phyloP scores from a whole-genome alignment of 129 eudicot species.

The Chrysanthemum lavandulifolium region DNA sequence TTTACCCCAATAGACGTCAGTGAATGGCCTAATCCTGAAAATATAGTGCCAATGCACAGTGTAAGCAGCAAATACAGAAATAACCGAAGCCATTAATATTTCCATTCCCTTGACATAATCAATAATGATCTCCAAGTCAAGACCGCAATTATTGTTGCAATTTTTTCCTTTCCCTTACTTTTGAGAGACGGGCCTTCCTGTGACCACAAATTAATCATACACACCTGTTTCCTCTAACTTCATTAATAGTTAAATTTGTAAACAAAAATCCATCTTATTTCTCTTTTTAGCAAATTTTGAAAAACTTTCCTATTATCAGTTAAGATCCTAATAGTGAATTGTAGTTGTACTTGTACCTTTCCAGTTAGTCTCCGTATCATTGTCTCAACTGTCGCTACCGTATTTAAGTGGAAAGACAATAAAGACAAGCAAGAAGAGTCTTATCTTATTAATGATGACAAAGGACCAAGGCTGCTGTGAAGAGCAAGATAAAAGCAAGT shows the following conservation, averaged over 20 bases:
- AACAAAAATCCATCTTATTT: too few relatives aligned
- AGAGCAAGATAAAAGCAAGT: too few relatives aligned
- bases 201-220: slow-evolving; percentile 6
- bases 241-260: too few relatives aligned
- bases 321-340: too few relatives aligned
- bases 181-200: slow-evolving; percentile 87
- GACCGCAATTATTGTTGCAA: slow-evolving; percentile 52
- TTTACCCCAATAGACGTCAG: slow-evolving; percentile 76
- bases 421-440: too few relatives aligned
- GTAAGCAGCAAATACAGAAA: slow-evolving; percentile 73
- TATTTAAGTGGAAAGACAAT: too few relatives aligned
- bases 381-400: slow-evolving; percentile 80
- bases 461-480: too few relatives aligned
- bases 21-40: slow-evolving; percentile 93
- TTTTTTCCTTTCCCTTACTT: slow-evolving; percentile 73
- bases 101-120: slow-evolving; percentile 92
- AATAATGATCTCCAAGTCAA: slow-evolving; percentile 88
- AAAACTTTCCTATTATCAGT: too few relatives aligned
- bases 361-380: slow-evolving; percentile 76
- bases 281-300: background rate
- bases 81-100: slow-evolving; percentile 88
- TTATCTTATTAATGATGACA: too few relatives aligned
- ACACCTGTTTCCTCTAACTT: background rate
- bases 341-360: slow-evolving; percentile 35
- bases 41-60: slow-evolving; percentile 73